Evolutionary conservation across 2,329 filamentous ascomycete species (phyloP).

Genomic region (Bipolaris cookei): DNA sequence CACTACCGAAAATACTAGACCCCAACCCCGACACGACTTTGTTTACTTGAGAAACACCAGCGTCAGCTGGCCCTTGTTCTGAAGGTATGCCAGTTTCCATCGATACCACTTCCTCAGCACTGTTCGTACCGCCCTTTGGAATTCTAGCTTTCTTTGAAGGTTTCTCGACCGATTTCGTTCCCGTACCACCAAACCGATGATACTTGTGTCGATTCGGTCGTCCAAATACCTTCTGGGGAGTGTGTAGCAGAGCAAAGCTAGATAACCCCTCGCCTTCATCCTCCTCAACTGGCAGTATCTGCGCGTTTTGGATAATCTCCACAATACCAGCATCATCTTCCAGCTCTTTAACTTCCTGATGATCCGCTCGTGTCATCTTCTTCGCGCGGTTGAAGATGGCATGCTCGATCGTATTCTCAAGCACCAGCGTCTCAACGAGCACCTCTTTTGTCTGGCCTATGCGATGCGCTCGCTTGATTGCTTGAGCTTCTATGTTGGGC

Average conservation of each 20-base stretch:
- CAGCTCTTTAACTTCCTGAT: slow-evolving; percentile 61
- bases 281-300: slow-evolving; percentile 53
- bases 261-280: slow-evolving; percentile 37
- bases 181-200: slow-evolving; percentile 32
- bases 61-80: background rate
- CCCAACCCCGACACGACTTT: background rate
- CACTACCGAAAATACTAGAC: slow-evolving; percentile 12
- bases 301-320: slow-evolving; percentile 64
- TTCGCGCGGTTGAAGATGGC: slow-evolving; percentile 76
- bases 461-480: slow-evolving; percentile 85
- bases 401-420: slow-evolving; percentile 83
- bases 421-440: slow-evolving; percentile 82
- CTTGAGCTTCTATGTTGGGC: slow-evolving; percentile 83
- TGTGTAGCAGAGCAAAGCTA: slow-evolving; percentile 52
- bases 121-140: slow-evolving; percentile 1
- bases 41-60: too few species aligned
- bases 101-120: background rate
- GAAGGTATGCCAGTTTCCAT: background rate
- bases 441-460: slow-evolving; percentile 84
- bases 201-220: slow-evolving; percentile 39
- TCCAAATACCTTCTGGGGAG: slow-evolving; percentile 56
- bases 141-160: slow-evolving; percentile 28
- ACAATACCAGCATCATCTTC: slow-evolving; percentile 65
- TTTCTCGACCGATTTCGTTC: slow-evolving; percentile 24
- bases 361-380: slow-evolving; percentile 71